Evolutionary conservation across 495 filamentous ascomycete species (phyloP).

Genomic region (Chaetomium tenue): DNA sequence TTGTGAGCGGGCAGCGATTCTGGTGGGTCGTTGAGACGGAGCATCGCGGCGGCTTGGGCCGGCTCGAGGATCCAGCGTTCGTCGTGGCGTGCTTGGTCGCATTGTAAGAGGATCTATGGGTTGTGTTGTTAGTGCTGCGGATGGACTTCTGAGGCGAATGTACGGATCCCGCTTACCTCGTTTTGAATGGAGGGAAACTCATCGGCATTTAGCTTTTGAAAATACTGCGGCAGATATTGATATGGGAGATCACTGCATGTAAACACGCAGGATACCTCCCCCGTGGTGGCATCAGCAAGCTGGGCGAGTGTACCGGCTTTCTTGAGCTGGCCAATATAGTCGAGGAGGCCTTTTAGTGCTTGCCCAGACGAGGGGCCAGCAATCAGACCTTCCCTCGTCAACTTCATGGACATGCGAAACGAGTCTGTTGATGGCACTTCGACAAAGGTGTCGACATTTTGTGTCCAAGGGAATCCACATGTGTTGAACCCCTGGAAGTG

Average conservation of each 20-base stretch:
- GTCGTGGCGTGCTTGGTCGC: slow-evolving; percentile 56
- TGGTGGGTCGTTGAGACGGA: slow-evolving; percentile 36
- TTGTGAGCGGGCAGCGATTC: slow-evolving; percentile 33
- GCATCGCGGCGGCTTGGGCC: slow-evolving; percentile 38
- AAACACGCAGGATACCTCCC: slow-evolving; percentile 57
- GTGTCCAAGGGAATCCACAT: slow-evolving; percentile 58
- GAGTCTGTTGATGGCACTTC: slow-evolving; percentile 55
- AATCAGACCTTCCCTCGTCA: slow-evolving; percentile 58
- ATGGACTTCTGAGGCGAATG: slow-evolving; percentile 17
- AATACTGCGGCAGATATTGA: slow-evolving; percentile 62
- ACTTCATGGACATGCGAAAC: slow-evolving; percentile 52
- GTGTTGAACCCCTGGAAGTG: slow-evolving; percentile 52
- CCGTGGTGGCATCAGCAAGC: slow-evolving; percentile 45
- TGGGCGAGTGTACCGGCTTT: slow-evolving; percentile 43
- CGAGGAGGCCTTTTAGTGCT: slow-evolving; percentile 54
- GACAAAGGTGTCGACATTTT: slow-evolving; percentile 53
- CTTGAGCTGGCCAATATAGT: slow-evolving; percentile 52
- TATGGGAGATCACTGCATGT: slow-evolving; percentile 62
- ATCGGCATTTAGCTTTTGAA: slow-evolving; percentile 50
- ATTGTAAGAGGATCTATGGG: slow-evolving; percentile 44
- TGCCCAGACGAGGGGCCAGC: slow-evolving; percentile 61
- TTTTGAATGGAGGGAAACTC: slow-evolving; percentile 59
- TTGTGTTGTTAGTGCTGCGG: not conserved
- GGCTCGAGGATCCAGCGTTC: slow-evolving; percentile 49
- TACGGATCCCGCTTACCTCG: slow-evolving; percentile 27